These are phyloP conservation scores for Elaeis oleifera DNA, from an alignment of 202 grass and related monocot genomes.

Conservation along the genomic window DNA sequence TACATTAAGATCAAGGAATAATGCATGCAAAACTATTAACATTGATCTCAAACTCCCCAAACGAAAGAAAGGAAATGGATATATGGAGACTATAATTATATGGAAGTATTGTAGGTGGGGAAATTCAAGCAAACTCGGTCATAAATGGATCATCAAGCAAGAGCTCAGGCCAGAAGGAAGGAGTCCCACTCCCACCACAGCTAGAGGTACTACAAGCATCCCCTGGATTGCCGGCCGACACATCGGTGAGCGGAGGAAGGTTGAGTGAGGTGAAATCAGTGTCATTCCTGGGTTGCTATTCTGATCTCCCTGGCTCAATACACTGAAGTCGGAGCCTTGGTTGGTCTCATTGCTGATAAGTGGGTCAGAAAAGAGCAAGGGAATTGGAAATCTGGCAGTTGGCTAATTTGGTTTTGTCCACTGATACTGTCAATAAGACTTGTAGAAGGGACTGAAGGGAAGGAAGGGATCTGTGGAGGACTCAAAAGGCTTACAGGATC, in stretches of 20 bases:
- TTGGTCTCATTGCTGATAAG: conserved; percentile 29
- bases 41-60: conserved; percentile 26
- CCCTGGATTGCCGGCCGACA: conserved; percentile 53
- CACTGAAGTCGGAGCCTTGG: conserved; percentile 24
- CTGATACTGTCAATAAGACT: not conserved
- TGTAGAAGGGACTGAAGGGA: conserved; percentile 43
- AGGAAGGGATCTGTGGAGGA: conserved; percentile 41
- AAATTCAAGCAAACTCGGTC: conserved; percentile 48
- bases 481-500: conserved; percentile 51
- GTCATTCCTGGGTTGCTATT: conserved; percentile 34
- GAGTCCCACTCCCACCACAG: conserved; percentile 46
- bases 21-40: conserved; percentile 31
- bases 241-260: conserved; percentile 59
- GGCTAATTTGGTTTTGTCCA: conserved; percentile 37
- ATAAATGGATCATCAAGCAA: conserved; percentile 60
- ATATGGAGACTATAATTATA: too few relatives aligned
- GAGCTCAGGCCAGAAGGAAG: conserved; percentile 44
- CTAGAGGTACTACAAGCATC: conserved; percentile 61
- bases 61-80: conserved; percentile 14
- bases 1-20: not conserved
- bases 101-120: not conserved
- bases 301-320: conserved; percentile 26
- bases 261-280: conserved; percentile 33
- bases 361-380: conserved; percentile 44
- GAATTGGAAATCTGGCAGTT: conserved; percentile 45